phyloP scores from a whole-genome alignment of 2,329 filamentous ascomycete genomes.

The Neofusicoccum kwambonambiense region DNA sequence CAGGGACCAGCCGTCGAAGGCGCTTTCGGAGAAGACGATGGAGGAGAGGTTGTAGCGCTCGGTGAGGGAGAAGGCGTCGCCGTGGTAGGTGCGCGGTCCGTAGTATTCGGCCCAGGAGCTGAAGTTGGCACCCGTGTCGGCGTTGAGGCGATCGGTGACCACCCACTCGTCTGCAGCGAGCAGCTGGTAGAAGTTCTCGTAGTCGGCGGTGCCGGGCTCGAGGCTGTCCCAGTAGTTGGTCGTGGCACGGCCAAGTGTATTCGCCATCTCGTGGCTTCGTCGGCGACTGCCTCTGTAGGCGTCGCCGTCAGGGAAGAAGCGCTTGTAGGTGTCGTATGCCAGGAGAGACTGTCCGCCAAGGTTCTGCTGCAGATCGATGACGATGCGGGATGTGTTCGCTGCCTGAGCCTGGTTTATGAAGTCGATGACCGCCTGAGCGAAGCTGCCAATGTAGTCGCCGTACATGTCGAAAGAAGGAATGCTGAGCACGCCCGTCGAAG shows the following conservation, averaged over 20 bases:
- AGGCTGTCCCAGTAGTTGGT: slow-evolving; percentile 1
- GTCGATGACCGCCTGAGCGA: slow-evolving; percentile 33
- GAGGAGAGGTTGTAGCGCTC: slow-evolving; percentile 23
- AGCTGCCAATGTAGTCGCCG: slow-evolving; percentile 23
- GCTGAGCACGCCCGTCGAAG: slow-evolving; percentile 42
- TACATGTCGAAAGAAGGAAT: slow-evolving; percentile 38
- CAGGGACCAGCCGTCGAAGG: slow-evolving; percentile 29
- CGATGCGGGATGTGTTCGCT: slow-evolving; percentile 53
- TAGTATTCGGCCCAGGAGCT: slow-evolving; percentile 45
- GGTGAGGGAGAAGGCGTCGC: slow-evolving; percentile 39
- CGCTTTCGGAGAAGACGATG: slow-evolving; percentile 14
- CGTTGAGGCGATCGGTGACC: slow-evolving; percentile 26
- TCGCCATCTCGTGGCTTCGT: slow-evolving; percentile 25
- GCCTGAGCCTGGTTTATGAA: slow-evolving; percentile 47
- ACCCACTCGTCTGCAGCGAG: background rate
- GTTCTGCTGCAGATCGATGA: slow-evolving; percentile 54
- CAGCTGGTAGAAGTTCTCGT: slow-evolving; percentile 26
- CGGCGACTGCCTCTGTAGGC: slow-evolving; percentile 28
- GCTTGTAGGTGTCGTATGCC: slow-evolving; percentile 25
- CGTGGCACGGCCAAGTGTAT: slow-evolving; percentile 21
- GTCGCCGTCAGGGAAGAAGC: slow-evolving; percentile 27
- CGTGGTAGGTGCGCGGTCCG: slow-evolving; percentile 35
- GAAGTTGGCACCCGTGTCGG: slow-evolving; percentile 35
- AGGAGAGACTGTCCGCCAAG: slow-evolving; percentile 29
- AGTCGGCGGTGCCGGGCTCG: slow-evolving; percentile 12